Percentiles rank a stretch among this genome's conserved stretches.
phyloP scores from a whole-genome alignment of 768 basidiomycete species.

The Chiua virens region DNA sequence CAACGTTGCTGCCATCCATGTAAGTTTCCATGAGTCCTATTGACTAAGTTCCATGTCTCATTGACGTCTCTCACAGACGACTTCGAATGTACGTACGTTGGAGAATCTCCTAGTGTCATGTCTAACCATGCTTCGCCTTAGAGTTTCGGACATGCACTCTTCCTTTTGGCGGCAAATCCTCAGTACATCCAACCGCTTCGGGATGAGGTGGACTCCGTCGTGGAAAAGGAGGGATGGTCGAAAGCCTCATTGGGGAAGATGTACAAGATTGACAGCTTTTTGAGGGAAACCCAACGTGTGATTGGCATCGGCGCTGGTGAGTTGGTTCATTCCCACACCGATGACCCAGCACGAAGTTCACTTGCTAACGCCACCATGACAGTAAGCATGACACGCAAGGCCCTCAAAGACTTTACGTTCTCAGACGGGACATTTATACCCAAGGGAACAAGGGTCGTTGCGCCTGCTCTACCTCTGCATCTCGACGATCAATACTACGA shows the following conservation, averaged over 20 bases:
- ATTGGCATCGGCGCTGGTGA: constrained; percentile 25
- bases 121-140: background rate
- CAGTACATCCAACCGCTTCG: too few species aligned
- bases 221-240: background rate
- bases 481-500: constrained; percentile 24
- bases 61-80: too few species aligned
- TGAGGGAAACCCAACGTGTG: constrained; percentile 34
- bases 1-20: constrained; percentile 23
- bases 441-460: constrained; percentile 26
- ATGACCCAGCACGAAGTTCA: background rate
- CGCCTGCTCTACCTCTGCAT: constrained; percentile 22
- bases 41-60: too few species aligned
- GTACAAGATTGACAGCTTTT: constrained; percentile 39
- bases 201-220: too few species aligned
- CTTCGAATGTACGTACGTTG: too few species aligned
- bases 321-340: background rate
- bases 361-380: background rate
- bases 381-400: constrained; percentile 30
- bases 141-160: constrained; percentile 35
- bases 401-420: constrained; percentile 21
- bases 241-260: constrained; percentile 26
- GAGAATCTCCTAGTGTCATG: background rate
- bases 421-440: constrained; percentile 38
- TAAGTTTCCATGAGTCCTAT: constrained; percentile 1
- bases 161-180: constrained; percentile 29